Evolutionary conservation across 2,329 filamentous ascomycete species (phyloP), one percentile per base, ranked within the genome.

Genomic region (Phyllosticta citribraziliensis): DNA sequence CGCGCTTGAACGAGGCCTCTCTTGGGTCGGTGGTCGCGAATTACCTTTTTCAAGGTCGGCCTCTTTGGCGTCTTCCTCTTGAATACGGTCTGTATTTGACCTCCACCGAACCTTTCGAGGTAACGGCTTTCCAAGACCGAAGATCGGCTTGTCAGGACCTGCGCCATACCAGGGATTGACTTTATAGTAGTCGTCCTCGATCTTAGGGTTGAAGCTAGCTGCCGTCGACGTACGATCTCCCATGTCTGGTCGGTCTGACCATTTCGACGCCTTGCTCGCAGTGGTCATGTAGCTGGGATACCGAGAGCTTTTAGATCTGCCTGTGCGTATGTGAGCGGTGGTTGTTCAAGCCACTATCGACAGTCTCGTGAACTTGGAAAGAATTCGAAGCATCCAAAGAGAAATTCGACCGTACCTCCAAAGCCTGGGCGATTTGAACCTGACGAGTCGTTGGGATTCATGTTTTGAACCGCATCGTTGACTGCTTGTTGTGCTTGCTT

Each of bases 101-200:
- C 8, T 10, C 19, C n/a, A 14, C 11, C 59, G 59, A 30, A 61
- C 33, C 30, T 27, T 53, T 30, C 57, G 59, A 53, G 59, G 59
- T 0, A 61, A 55, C 2, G 59, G 59, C 20, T 56, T 30, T 27
- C 55, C 59, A 20, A 61, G 55, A 51, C 59, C 47, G 30, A 57
- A 61, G n/a, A 61, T 55, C 11, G 59, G 55, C 5, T 51, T 50
- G n/a, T 57, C 52, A 8, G 52, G 52, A 3, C 6, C 12, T 17
- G 52, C 24, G 0, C 59, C 55, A 17, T 61, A 61, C 59, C 59
- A 61, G 10, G 59, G 59, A 22, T 61, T 61, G 19, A 54, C n/a
- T 19, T 47, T 19, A 19, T 61, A 57, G 50, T 61, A 61, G 2
- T 57, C 33, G 20, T 57, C 55, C 12, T 57, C 55, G 17, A 57